Evolutionary conservation across 2,329 filamentous ascomycete species (phyloP), one percentile per base, ranked within the genome.

Genomic region (Tympanopsis confertula): DNA sequence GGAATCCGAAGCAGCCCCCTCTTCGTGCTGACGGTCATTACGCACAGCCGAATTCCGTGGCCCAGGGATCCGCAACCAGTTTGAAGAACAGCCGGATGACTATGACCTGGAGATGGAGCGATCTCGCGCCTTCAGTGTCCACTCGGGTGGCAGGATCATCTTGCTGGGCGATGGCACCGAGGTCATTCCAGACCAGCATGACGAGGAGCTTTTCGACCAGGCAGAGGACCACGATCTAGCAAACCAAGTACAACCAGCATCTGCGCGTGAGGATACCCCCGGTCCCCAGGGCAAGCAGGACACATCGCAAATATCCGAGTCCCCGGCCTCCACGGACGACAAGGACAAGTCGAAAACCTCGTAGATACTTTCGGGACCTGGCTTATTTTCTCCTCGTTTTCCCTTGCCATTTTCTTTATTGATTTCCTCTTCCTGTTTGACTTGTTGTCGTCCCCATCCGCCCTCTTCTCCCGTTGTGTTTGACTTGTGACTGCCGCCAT

Each of bases 151-250:
- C 49, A 80, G 88, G 51, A 87, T 95, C 59, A 96, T 96, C 59
- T 80, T 94, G 56, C 75, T 98, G 49, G 88, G 89, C 48, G 88
- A 96, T 66, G 91, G 89, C 52, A 94, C 86, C 53, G 88, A 95
- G 68, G 78, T 94, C 57, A 69, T 88, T 53, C 86, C 86, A 49
- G 86, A 91, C 61, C 83, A 83, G 56, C 80, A 87, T 60, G 87
- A 95, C 55, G 78, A 83, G 46, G 87, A 94, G 52, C 89, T 94
- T 80, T 94, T 95, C 62, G 86, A 95, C 59, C 81, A 87, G 53
- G 60, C 65, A 51, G 82, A 86, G 56, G 85, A 93, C 54, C 85
- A 86, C 58, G 87, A 94, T 55, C 70, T 88, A 45, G 80, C 76
- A 46, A 88, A 81, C 57, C 86, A 94, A 64, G 83, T 91, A n/a